Percentiles rank a stretch among this genome's conserved stretches.
These are phyloP conservation scores for Metrosideros polymorpha DNA, from an alignment of 441 rosid genomes.

Conservation along the genomic window DNA sequence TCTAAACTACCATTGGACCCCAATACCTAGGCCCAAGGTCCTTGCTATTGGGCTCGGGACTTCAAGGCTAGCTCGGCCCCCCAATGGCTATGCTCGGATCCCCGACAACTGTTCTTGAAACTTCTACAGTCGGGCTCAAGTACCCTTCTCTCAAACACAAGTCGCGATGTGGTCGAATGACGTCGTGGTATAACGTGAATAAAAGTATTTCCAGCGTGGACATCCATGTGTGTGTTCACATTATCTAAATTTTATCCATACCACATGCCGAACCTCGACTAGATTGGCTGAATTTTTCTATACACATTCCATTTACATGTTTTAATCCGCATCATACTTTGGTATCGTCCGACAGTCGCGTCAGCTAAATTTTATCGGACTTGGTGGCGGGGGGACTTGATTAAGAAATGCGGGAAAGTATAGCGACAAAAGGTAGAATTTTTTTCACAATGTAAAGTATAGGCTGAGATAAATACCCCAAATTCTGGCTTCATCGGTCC, in stretches of 20 bases:
- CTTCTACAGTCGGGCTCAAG: neutral
- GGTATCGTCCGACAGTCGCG: neutral
- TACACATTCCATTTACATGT: neutral
- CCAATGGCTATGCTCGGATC: neutral
- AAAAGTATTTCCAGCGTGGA: neutral
- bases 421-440: neutral
- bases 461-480: neutral
- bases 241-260: neutral
- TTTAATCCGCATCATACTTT: neutral
- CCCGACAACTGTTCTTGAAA: no score
- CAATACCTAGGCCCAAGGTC: neutral
- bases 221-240: neutral
- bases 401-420: neutral
- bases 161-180: neutral
- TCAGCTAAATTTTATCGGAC: neutral
- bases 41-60: neutral
- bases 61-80: neutral
- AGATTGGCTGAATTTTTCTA: neutral
- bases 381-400: neutral
- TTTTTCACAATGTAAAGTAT: neutral
- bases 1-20: neutral
- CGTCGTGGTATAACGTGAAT: neutral
- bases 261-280: neutral
- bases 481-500: neutral
- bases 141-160: neutral